Conservation (phyloP, 2,329 filamentous ascomycete species). For the Colletotrichum eremochloae region DNA sequence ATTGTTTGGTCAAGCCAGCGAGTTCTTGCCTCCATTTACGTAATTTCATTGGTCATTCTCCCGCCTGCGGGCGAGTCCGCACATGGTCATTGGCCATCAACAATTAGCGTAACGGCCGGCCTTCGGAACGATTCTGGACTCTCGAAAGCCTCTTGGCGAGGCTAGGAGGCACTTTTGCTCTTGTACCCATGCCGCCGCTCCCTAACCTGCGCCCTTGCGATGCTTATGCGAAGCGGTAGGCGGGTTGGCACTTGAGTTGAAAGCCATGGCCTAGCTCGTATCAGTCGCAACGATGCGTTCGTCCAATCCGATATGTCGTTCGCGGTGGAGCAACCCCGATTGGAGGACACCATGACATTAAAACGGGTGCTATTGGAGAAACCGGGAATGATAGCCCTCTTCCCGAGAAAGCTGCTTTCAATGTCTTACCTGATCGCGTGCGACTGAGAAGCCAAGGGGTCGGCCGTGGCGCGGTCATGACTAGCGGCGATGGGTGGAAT, state of each 20-base stretch:
- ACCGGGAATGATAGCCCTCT: slow-evolving; percentile 8
- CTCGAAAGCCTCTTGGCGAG: neutral
- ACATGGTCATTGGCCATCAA: slow-evolving; percentile 21
- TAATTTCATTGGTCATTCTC: slow-evolving; percentile 39
- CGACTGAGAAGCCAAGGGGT: slow-evolving; percentile 10
- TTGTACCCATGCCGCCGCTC: neutral
- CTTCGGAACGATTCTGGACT: slow-evolving; percentile 30
- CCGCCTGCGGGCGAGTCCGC: slow-evolving; percentile 7
- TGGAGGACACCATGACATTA: slow-evolving; percentile 10
- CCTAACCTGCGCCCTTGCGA: neutral
- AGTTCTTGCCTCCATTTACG: slow-evolving; percentile 25
- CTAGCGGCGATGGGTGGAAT: slow-evolving; percentile 4
- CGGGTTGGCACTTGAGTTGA: neutral
- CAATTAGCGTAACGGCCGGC: slow-evolving; percentile 18
- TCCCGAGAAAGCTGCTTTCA: slow-evolving; percentile 4
- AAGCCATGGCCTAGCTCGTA: neutral
- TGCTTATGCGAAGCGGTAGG: too few species aligned
- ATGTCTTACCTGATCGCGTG: slow-evolving; percentile 20
- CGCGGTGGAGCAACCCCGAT: slow-evolving; percentile 30
- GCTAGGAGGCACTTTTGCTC: slow-evolving; percentile 31
- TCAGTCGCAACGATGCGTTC: neutral
- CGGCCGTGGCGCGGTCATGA: neutral
- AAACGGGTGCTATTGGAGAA: slow-evolving; percentile 24
- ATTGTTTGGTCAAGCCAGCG: slow-evolving; percentile 11
- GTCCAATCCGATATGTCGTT: slow-evolving; percentile 12